Evolutionary conservation across 2,329 filamentous ascomycete genomes (phyloP), one percentile per base, ranked within the genome.

Genomic region (Aspergillus candidus): DNA sequence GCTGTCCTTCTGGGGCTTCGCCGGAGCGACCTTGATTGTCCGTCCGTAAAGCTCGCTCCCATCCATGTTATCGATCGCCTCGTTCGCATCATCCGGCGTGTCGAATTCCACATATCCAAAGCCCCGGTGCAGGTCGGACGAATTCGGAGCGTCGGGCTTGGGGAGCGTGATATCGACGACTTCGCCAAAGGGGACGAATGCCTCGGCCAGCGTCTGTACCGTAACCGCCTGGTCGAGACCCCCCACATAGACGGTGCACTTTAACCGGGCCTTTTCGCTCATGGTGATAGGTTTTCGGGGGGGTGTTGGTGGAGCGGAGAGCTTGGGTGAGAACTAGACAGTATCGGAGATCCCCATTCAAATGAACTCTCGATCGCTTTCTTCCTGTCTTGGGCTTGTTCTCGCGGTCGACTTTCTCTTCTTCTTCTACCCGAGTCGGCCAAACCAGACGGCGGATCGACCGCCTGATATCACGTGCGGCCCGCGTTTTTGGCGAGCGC

Each of bases 61-160:
- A 63, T 98, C 88, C 91, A 98, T 97, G 64, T 98, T 98, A 75
- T 97, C 89, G 65, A 98, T 95, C 40, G 93, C 93, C 69, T 97
- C 91, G 60, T 83, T 83, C 22, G 90, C 91, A 68, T 98, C 93
- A 45, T 84, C 80, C 11, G 82, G 77, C 45, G 88, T 79, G 58
- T 96, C 89, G 61, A 87, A 98, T 62, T 98, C 93, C 40, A 98
- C 87, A 64, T 98, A 97, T 46, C 90, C 93, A 67, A 97, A 98
- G 1, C 94, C 93, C 41, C 90, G 78, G 66, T 98, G 93, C 27
- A 82, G 73, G 33, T 94, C 87, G 38, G 78, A 81, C 6, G 85
- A 81, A 50, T 87, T 89, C 52, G 85, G 84, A 50, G 83, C 75
- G 62, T 95, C 90, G 45, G 88, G 85, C 67, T 93, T 94, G 14